These are phyloP conservation scores for Bryopsis sp. DNA, from an alignment of 139 green algal genomes.

Conservation along the genomic window DNA sequence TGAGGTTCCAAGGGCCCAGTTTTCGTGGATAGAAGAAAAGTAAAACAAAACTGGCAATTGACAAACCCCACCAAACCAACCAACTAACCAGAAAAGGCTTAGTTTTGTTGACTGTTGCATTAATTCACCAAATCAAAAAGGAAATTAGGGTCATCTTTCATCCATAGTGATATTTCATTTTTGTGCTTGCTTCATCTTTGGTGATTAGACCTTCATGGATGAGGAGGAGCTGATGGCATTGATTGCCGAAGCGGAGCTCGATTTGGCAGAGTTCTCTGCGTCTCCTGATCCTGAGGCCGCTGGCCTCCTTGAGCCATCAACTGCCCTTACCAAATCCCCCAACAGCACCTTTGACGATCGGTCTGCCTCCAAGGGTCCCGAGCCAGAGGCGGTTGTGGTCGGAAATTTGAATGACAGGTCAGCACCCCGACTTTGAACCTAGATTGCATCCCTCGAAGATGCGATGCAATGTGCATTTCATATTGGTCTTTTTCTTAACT, in stretches of 20 bases:
- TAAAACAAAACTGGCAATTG: too few species aligned
- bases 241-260: constrained; percentile 4
- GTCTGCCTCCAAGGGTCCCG: constrained; percentile 8
- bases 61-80: too few species aligned
- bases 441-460: too few species aligned
- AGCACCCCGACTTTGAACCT: neutral
- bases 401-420: neutral
- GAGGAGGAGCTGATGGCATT: neutral
- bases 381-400: constrained; percentile 13
- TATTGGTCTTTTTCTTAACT: too few species aligned
- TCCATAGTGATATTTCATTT: neutral
- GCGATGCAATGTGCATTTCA: too few species aligned
- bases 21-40: too few species aligned
- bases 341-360: constrained; percentile 8
- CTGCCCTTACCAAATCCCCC: constrained; percentile 2
- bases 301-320: constrained; percentile 5
- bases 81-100: too few species aligned
- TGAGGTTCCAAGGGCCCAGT: too few species aligned
- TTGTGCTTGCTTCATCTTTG: neutral
- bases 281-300: constrained; percentile 1
- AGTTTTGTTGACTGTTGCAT: too few species aligned
- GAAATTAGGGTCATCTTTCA: neutral
- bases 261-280: neutral
- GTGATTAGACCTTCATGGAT: constrained; percentile 5
- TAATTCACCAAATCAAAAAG: too few species aligned